Evolutionary conservation across 1,139 yeast genomes (phyloP), one percentile per base, ranked within the genome.

Genomic region (Zygosaccharomyces sapae): DNA sequence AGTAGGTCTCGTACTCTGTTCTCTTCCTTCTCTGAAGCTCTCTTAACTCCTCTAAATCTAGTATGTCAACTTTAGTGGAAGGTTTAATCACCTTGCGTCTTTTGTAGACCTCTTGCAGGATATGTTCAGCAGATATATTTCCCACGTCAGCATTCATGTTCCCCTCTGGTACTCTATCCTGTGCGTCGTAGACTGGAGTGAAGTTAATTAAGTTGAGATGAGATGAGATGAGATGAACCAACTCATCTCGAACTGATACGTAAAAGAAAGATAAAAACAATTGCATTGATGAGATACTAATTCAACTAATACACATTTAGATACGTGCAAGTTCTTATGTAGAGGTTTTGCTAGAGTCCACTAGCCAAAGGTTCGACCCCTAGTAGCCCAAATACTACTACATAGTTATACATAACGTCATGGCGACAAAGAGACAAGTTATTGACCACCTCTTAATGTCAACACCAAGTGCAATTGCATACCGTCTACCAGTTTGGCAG

Each of bases 381-480:
- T 25, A 9, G n/a, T 8, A 9, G 4, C n/a, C 10, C 4, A 4
- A 27, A 8, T 27, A 8, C 30, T 27, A 8, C 30, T 27, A 27
- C 2, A 27, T 27, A 16, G n/a, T 24, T 25, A 16, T 20, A 13
- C 9, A n/a, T 38, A 19, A 20, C 33, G n/a, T n/a, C n/a, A 38
- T 7, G 25, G n/a, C 9, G 4, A 24, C 13, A 6, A 12, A 38
- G 16, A 6, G 7, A 5, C 3, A 22, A 25, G 13, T 35, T 40
- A 45, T 18, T 33, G 31, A 3, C 97, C 97, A 0, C 97, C 97
- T 68, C 97, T 80, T 46, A 90, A 77, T 1, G 97, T 89, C 61
- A 90, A 73, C 16, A 90, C 97, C 65, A 90, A 75, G 69, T 90
- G 97, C 56, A 90, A 74, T 44, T 88, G 87, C 43, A 92, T 79